phyloP scores from a whole-genome alignment of 2,329 filamentous ascomycete genomes.

The Didymosphaeria variabile region DNA sequence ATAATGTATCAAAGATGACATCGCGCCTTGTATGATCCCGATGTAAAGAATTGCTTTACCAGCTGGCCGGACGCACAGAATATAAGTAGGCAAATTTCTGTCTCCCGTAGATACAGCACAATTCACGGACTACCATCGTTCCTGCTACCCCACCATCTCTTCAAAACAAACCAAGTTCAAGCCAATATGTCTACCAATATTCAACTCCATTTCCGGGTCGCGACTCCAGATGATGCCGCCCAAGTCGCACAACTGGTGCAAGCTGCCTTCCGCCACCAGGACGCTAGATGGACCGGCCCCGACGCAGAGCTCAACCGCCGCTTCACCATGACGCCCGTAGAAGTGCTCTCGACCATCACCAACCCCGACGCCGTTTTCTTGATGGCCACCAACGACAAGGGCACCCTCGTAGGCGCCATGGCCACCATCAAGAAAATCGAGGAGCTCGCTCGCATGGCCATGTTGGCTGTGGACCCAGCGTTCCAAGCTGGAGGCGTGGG shows the following conservation, averaged over 20 bases:
- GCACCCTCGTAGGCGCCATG: slow-evolving; percentile 5
- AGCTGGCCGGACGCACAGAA: no score
- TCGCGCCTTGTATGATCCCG: not conserved
- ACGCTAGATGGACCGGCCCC: slow-evolving; percentile 11
- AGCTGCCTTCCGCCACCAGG: slow-evolving; percentile 13
- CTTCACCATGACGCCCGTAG: slow-evolving; percentile 1
- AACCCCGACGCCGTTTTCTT: slow-evolving; percentile 9
- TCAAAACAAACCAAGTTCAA: not conserved
- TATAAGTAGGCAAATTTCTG: not conserved
- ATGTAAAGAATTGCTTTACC: not conserved
- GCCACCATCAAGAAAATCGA: slow-evolving; percentile 8
- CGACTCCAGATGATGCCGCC: slow-evolving; percentile 4
- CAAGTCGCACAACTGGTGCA: slow-evolving; percentile 10
- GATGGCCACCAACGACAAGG: slow-evolving; percentile 6
- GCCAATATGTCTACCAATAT: slow-evolving; percentile 4
- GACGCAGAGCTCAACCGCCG: slow-evolving; percentile 10
- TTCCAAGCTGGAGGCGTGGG: slow-evolving; percentile 9
- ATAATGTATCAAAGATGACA: not conserved
- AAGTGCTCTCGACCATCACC: slow-evolving; percentile 7
- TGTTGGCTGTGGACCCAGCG: slow-evolving; percentile 9
- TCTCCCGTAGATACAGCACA: no score
- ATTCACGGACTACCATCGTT: not conserved
- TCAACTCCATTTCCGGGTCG: slow-evolving; percentile 2
- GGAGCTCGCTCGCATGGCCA: slow-evolving; percentile 6
- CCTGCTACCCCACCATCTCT: not conserved